Evolutionary conservation across 169 alveolate species (phyloP).

Genomic region (Plasmodium knowlesi): DNA sequence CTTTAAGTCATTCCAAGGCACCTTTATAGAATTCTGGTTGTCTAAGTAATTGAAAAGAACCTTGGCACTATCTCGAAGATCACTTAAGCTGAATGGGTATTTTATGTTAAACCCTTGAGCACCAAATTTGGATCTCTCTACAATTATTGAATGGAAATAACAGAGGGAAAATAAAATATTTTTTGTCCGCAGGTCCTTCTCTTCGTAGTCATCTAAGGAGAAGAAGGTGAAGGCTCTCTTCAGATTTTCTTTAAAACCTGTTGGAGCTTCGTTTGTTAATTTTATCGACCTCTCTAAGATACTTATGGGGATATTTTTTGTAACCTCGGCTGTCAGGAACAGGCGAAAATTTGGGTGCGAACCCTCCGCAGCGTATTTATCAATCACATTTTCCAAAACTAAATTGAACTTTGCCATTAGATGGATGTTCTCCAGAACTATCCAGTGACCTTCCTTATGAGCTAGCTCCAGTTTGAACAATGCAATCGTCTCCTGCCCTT

Average conservation of each 20-base stretch:
- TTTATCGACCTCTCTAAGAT: slow-evolving; percentile 96
- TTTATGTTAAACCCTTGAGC: slow-evolving; percentile 97
- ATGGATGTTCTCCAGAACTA: slow-evolving; percentile 95
- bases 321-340: slow-evolving; percentile 95
- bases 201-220: slow-evolving; percentile 93
- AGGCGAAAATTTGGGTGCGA: slow-evolving; percentile 95
- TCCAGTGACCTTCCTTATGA: slow-evolving; percentile 97
- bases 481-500: slow-evolving; percentile 95
- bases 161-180: slow-evolving; percentile 95
- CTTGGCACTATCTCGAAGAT: slow-evolving; percentile 95
- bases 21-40: slow-evolving; percentile 87
- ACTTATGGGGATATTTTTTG: slow-evolving; percentile 94
- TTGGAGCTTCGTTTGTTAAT: slow-evolving; percentile 97
- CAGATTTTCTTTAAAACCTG: slow-evolving; percentile 95
- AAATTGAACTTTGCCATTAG: slow-evolving; percentile 95
- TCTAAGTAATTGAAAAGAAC: slow-evolving; percentile 95
- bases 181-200: slow-evolving; percentile 93
- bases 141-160: slow-evolving; percentile 96
- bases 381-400: slow-evolving; percentile 95
- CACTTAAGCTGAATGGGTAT: slow-evolving; percentile 96
- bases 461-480: slow-evolving; percentile 92
- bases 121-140: slow-evolving; percentile 98
- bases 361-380: slow-evolving; percentile 94
- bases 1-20: slow-evolving; percentile 97
- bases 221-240: slow-evolving; percentile 96